Evolutionary conservation across 768 basidiomycete genomes (phyloP), one percentile per base, ranked within the genome.

Genomic region (Amanita pseudoporphyria): DNA sequence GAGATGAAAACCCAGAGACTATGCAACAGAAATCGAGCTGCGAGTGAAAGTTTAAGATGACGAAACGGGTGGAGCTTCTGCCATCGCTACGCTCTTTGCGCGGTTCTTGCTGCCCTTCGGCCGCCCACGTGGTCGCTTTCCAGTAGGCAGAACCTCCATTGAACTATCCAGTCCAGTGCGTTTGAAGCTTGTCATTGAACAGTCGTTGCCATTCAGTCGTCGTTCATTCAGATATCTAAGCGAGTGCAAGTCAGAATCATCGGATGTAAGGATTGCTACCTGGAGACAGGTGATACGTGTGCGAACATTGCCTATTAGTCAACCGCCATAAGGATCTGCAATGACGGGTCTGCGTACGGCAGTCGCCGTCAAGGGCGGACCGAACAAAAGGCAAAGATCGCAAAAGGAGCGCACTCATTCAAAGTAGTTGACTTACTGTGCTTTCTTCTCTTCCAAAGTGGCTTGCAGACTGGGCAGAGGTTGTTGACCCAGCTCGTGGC

Each of bases 401-500:
- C n/a, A n/a, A n/a, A n/a, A n/a, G n/a, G n/a, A n/a, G n/a, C n/a
- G n/a, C n/a, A n/a, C n/a, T n/a, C n/a, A n/a, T n/a, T n/a, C n/a
- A n/a, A n/a, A n/a, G 32, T 49, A 52, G 38, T 32, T 45, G 46
- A 72, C 71, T 58, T 52, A 77, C 73, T 72, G 71, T 10, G 69
- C 63, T 9, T 67, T 75, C 68, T 74, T 86, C 58, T 89, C 88
- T 40, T 91, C 87, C 32, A 91, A 64, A 26, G 79, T 86, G 28
- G 69, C 67, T 56, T 90, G 86, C 39, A 91, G 57, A 57, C 74
- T 81, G 2, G 86, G 87, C 10, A 89, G 64, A 2, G 88, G 80
- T 1, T 77, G 67, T 56, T 90, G 82, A 1, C 87, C 88, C 6
- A 91, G 78, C 60, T 91, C 87, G 45, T 71, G 70, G 35, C 88